Base-by-base conservation (phyloP, 331 rosid species). In the Pyracantha coccinea region DNA sequence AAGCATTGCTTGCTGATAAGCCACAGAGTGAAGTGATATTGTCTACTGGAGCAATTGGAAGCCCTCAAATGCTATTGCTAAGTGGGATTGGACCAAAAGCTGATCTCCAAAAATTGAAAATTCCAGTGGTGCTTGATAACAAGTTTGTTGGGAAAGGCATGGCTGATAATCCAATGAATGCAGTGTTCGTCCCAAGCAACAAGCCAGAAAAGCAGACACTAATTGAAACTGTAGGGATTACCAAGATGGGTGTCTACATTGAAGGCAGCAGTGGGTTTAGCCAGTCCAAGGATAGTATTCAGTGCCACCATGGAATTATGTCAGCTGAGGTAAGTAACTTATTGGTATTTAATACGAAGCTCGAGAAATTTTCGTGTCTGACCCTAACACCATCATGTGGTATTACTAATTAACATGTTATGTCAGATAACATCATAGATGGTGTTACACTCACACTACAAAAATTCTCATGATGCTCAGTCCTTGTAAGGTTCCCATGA, bases 261-360 rank as follows among this genome's bases (percentile, higher is more conserved):
- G 99, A 95, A 78, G 93, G 90, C 21, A 95, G 99, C 85, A 89
- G 97, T 72, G 99, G 99, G 29, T 95, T 85, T 77, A 85, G 97
- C 28, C 97, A 92, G 91, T 89, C 97, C 57, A 44, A 27, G 1
- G 86, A 88, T 68, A 95, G 99, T 85, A 92, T 95, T 84, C 93
- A 86, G 10, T 95, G 97, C 61, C 93, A 95, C 84, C 99, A 95
- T 60, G 99, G 99, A 67, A 81, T 95, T 68, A 19, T 95, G 89
- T 95, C 97, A 35, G 96, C 97, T 65, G 99, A 95, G 99, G 99
- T 92, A 88, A 77, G 99, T 89, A 84, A 77, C 68, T 73, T 74
- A 38, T 33, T 72, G 4, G 25, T 59, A 20, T 55, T 71, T 21
- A 35, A 11, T 69, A 69, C 45, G 33, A 67, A 12, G 33, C 21